Conservation (phyloP, 2,329 filamentous ascomycete genomes). For the Calonectria pseudoturangicola region DNA sequence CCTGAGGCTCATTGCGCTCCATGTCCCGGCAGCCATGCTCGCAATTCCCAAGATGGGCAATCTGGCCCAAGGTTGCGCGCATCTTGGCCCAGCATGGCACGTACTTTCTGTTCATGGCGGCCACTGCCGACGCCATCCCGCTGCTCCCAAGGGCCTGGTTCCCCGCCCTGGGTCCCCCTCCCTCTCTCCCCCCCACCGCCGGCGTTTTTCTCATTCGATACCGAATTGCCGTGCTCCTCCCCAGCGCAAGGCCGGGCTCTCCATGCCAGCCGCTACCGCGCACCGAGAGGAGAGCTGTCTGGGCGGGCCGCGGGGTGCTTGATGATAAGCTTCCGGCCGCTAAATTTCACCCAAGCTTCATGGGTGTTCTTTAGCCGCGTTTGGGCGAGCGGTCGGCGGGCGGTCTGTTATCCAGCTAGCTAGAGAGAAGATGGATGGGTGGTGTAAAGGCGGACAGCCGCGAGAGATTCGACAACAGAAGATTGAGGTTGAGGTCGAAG, state of each 20-base stretch:
- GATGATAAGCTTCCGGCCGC: conserved; percentile 48
- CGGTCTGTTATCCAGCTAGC: background rate
- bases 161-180: background rate
- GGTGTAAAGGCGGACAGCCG: too few species aligned
- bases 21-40: conserved; percentile 7
- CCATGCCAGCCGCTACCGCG: conserved; percentile 30
- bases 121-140: conserved; percentile 33
- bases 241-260: conserved; percentile 2
- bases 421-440: background rate
- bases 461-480: too few species aligned
- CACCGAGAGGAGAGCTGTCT: conserved; percentile 29
- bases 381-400: conserved; percentile 8
- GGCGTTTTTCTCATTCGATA: conserved; percentile 31
- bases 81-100: background rate
- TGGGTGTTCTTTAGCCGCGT: conserved; percentile 21
- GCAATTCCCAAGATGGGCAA: background rate
- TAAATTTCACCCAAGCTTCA: conserved; percentile 27
- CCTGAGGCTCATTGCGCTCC: conserved; percentile 24
- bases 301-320: conserved; percentile 28
- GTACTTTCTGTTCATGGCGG: background rate
- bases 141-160: conserved; percentile 1
- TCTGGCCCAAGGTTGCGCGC: background rate
- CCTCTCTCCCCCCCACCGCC: conserved; percentile 4
- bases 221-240: conserved; percentile 31
- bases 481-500: background rate